Evolutionary conservation across 352 stramenopile species (phyloP).

Genomic region (Pilasporangium apinafurcum): DNA sequence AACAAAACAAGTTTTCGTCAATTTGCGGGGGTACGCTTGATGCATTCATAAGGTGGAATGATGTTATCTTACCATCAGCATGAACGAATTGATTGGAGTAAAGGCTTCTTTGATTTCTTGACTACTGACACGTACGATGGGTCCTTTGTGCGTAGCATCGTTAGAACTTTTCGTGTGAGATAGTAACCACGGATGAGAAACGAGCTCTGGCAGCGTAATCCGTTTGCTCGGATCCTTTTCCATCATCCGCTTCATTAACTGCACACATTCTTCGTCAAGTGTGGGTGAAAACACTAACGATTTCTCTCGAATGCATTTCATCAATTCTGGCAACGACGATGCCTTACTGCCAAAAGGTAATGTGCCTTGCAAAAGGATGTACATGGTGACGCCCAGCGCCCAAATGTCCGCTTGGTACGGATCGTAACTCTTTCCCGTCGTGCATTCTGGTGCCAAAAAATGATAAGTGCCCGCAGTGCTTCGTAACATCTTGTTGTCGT

Average conservation of each 20-base stretch:
- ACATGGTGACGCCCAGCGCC: constrained; percentile 79
- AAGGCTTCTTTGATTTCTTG: constrained; percentile 72
- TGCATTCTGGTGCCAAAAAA: constrained; percentile 81
- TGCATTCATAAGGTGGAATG: too few species aligned
- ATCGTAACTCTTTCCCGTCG: constrained; percentile 65
- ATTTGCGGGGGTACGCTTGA: too few species aligned
- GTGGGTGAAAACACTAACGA: constrained; percentile 24
- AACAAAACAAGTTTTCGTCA: too few species aligned
- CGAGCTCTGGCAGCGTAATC: constrained; percentile 49
- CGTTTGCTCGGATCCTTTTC: constrained; percentile 49
- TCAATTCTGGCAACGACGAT: constrained; percentile 46
- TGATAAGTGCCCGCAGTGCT: constrained; percentile 85
- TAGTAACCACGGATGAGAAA: constrained; percentile 42
- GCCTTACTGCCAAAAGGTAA: constrained; percentile 67
- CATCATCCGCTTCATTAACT: constrained; percentile 39
- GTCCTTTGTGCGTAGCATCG: neutral
- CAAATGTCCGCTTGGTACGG: constrained; percentile 82
- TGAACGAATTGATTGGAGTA: constrained; percentile 77
- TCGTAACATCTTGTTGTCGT: constrained; percentile 35
- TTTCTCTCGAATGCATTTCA: constrained; percentile 67
- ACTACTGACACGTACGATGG: constrained; percentile 33
- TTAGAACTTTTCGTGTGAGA: neutral
- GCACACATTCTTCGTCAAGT: constrained; percentile 33
- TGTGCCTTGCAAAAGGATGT: constrained; percentile 48
- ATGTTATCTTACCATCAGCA: too few species aligned